phyloP scores from a whole-genome alignment of 306 rosid species.

The Gastrolobium bilobum region DNA sequence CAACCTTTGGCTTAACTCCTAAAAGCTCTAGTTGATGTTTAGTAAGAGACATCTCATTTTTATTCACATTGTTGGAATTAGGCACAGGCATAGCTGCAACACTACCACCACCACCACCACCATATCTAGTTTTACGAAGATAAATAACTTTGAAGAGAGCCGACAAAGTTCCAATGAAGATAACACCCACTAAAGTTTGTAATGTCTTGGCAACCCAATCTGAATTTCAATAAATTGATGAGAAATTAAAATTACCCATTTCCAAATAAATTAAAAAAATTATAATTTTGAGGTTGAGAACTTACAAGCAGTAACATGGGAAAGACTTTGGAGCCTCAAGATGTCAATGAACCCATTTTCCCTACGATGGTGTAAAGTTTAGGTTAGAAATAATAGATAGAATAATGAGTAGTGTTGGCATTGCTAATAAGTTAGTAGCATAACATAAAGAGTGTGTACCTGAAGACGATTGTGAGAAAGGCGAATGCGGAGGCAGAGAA shows the following conservation, averaged over 20 bases:
- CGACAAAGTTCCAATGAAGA: constrained; percentile 71
- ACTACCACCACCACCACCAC: constrained; percentile 47
- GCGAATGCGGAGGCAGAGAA: constrained; percentile 73
- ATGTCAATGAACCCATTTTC: constrained; percentile 62
- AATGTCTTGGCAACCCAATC: constrained; percentile 75
- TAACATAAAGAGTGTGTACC: constrained; percentile 48
- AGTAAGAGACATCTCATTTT: constrained; percentile 64
- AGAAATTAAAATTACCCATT: constrained; percentile 16
- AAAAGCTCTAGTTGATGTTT: constrained; percentile 79
- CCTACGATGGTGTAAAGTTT: constrained; percentile 58
- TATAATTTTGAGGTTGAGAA: constrained; percentile 18
- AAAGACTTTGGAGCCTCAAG: constrained; percentile 59
- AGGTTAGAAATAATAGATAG: neutral
- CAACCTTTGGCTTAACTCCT: constrained; percentile 80
- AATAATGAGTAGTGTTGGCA: neutral
- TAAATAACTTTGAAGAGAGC: constrained; percentile 75
- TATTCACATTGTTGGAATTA: constrained; percentile 56
- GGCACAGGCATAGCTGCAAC: constrained; percentile 52
- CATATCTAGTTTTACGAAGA: constrained; percentile 57
- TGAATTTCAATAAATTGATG: constrained; percentile 48
- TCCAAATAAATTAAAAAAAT: neutral
- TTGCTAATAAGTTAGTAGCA: neutral
- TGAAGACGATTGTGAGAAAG: constrained; percentile 66
- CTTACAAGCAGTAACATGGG: constrained; percentile 79
- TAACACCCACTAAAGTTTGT: constrained; percentile 64